A percentile compares a stretch with the other conserved stretches of the same genome.
Conservation (phyloP, 2,329 filamentous ascomycete species). For the Venturia asperata region DNA sequence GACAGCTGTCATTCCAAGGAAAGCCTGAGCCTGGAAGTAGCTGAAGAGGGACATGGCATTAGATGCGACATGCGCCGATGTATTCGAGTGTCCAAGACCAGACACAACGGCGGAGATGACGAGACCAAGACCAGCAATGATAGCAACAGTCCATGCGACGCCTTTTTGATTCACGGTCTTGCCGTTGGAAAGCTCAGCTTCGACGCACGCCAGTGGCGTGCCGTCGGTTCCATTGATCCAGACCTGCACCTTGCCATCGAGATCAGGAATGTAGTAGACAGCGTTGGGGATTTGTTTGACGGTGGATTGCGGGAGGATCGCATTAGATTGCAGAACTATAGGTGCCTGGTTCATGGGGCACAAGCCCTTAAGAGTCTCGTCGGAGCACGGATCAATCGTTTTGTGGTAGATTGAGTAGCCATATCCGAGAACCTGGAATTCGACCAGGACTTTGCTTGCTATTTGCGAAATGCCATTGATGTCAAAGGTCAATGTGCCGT, state of each 20-base stretch:
- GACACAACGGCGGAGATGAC: constrained; percentile 82
- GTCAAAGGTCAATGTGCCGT: constrained; percentile 64
- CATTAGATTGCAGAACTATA: constrained; percentile 61
- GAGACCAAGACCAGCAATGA: constrained; percentile 78
- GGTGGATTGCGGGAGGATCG: constrained; percentile 51
- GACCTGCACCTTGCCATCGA: constrained; percentile 78
- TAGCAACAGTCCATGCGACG: constrained; percentile 82
- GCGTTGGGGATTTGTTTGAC: constrained; percentile 67
- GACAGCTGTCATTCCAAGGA: constrained; percentile 78
- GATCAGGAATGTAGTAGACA: constrained; percentile 81
- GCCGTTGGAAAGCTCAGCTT: constrained; percentile 81
- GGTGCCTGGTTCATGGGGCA: constrained; percentile 87
- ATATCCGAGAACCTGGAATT: constrained; percentile 71
- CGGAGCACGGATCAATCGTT: constrained; percentile 64
- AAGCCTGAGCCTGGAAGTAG: constrained; percentile 91
- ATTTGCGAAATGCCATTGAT: constrained; percentile 79
- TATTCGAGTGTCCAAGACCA: constrained; percentile 85
- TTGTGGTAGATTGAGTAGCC: constrained; percentile 65
- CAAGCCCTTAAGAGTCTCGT: constrained; percentile 59
- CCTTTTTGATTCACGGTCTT: constrained; percentile 85
- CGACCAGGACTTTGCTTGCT: constrained; percentile 71
- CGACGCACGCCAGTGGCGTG: constrained; percentile 71
- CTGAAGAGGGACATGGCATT: constrained; percentile 90
- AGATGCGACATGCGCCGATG: constrained; percentile 86
- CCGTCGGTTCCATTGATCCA: constrained; percentile 66